A percentile compares a stretch with the other conserved stretches of the same genome.
Conservation (phyloP, 2,329 filamentous ascomycete species). For the Elsinoe arachidis region DNA sequence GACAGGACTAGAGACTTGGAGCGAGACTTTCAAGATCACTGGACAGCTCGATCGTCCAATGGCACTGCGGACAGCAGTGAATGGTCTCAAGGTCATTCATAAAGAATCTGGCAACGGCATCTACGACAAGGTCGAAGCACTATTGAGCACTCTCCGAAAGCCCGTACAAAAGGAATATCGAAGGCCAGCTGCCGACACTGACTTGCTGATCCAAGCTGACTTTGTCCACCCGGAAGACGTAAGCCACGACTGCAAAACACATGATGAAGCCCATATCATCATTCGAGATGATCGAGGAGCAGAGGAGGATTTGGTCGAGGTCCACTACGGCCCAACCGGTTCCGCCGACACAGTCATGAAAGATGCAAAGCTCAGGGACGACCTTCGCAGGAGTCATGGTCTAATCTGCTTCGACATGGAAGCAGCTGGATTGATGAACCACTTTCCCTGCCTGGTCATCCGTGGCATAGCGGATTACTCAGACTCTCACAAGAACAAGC, state of each 20-base stretch:
- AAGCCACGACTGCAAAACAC: not conserved
- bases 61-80: constrained; percentile 14
- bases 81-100: constrained; percentile 14
- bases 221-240: not conserved
- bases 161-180: not conserved
- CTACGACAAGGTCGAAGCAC: not conserved
- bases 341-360: constrained; percentile 22
- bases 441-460: constrained; percentile 13
- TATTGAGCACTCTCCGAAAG: not conserved
- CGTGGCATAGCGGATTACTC: constrained; percentile 14
- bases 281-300: not conserved
- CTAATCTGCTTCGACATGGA: constrained; percentile 16
- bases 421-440: constrained; percentile 11
- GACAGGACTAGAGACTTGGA: not conserved
- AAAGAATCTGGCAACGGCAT: not conserved
- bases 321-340: constrained; percentile 23
- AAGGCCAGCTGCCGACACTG: not conserved
- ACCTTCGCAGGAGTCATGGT: constrained; percentile 12
- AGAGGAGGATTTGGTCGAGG: not conserved
- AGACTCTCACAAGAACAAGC: constrained; percentile 15
- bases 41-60: constrained; percentile 12
- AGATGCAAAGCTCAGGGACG: constrained; percentile 16
- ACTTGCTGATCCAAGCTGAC: not conserved
- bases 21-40: not conserved
- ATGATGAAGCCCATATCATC: not conserved